Percentiles rank a stretch among this genome's conserved stretches.
phyloP scores from a whole-genome alignment of 1,139 yeast species.

The Hemisphaericaspora lyxosophila region DNA sequence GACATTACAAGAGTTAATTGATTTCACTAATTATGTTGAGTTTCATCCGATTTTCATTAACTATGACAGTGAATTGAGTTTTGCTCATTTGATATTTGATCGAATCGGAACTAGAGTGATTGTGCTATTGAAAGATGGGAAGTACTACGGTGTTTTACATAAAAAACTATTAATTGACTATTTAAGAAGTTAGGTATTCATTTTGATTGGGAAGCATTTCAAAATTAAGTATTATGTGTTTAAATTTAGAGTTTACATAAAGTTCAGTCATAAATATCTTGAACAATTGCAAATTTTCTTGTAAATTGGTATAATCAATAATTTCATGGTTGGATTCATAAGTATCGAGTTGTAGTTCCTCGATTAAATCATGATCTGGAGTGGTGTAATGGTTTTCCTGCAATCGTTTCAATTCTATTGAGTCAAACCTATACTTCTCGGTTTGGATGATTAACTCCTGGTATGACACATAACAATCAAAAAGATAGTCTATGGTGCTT shows the following conservation, averaged over 20 bases:
- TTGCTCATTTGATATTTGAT: slow-evolving; percentile 56
- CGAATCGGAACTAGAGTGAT: slow-evolving; percentile 55
- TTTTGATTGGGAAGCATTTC: background rate
- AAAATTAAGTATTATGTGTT: slow-evolving; percentile 7
- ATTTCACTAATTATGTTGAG: slow-evolving; percentile 47
- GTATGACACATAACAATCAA: slow-evolving; percentile 13
- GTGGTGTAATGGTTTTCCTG: slow-evolving; percentile 1
- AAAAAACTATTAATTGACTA: slow-evolving; percentile 56
- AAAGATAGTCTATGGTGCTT: slow-evolving; percentile 14
- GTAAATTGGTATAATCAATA: slow-evolving; percentile 7
- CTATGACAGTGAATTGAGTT: slow-evolving; percentile 49
- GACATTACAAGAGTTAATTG: slow-evolving; percentile 32
- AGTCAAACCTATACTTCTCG: slow-evolving; percentile 15
- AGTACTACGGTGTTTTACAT: slow-evolving; percentile 54
- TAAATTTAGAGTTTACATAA: slow-evolving; percentile 13
- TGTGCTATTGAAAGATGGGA: slow-evolving; percentile 50
- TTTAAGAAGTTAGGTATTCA: slow-evolving; percentile 21
- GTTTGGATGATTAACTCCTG: slow-evolving; percentile 9
- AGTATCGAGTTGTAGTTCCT: slow-evolving; percentile 3
- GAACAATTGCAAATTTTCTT: slow-evolving; percentile 13
- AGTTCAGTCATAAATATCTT: slow-evolving; percentile 10
- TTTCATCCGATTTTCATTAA: slow-evolving; percentile 51
- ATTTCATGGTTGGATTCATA: background rate
- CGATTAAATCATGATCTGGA: slow-evolving; percentile 1
- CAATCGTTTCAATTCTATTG: slow-evolving; percentile 12